Evolutionary conservation across 352 stramenopile species (phyloP).

Genomic region (Elongisporangium prolatum): DNA sequence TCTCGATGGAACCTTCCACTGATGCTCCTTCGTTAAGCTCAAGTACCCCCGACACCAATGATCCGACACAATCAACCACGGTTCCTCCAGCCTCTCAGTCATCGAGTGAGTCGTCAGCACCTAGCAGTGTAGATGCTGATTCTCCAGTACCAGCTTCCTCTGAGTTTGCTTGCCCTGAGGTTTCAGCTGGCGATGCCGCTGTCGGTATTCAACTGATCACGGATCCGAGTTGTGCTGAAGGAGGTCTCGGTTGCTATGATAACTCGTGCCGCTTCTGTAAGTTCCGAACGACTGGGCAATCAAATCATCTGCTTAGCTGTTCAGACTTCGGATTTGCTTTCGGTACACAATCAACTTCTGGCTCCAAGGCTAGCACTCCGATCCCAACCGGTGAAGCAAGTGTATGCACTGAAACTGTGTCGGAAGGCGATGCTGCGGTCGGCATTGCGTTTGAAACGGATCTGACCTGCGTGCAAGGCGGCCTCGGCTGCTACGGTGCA

Average conservation of each 20-base stretch:
- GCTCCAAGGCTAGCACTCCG: neutral
- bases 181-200: constrained; percentile 23
- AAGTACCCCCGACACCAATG: no score
- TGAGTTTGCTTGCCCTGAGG: neutral
- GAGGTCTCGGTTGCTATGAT: constrained; percentile 17
- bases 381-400: neutral
- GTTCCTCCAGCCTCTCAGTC: no score
- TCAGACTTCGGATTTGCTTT: neutral
- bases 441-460: constrained; percentile 25
- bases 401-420: constrained; percentile 18
- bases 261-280: constrained; percentile 19
- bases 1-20: no score
- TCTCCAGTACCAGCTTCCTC: no score
- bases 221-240: constrained; percentile 4
- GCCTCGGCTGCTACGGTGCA: constrained; percentile 31
- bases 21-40: no score
- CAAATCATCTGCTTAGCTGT: constrained; percentile 9
- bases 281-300: constrained; percentile 7
- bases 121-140: no score
- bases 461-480: constrained; percentile 17
- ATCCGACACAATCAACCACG: no score
- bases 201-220: constrained; percentile 13
- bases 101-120: no score
- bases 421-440: constrained; percentile 22
- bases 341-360: neutral